Percentiles rank a stretch among this genome's conserved stretches.
phyloP scores from a whole-genome alignment of 331 rosid genomes.

The Prunus yedoensis region DNA sequence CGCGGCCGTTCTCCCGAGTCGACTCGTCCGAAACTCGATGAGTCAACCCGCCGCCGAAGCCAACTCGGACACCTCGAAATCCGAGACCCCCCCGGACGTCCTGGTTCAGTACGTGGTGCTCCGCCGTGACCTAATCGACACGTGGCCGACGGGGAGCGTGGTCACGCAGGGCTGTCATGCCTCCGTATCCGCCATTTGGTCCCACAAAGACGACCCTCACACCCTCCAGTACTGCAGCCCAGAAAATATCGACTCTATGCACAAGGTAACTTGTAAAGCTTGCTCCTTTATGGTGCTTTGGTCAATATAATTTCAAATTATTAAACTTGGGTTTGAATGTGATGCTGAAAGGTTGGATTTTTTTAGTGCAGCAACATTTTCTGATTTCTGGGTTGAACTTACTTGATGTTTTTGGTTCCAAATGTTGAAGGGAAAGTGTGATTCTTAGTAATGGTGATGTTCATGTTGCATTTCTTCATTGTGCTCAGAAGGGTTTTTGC shows the following conservation, averaged over 20 bases:
- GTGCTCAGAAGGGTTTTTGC: background rate
- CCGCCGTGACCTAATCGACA: constrained; percentile 87
- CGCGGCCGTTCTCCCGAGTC: constrained; percentile 30
- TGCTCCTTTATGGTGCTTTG: background rate
- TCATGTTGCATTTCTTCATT: background rate
- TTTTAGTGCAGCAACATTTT: background rate
- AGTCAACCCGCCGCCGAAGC: constrained; percentile 40
- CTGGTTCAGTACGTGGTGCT: constrained; percentile 85
- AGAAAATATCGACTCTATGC: constrained; percentile 69
- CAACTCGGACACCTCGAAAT: constrained; percentile 23
- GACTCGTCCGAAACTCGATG: constrained; percentile 50
- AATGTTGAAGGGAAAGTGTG: background rate
- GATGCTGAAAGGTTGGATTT: background rate
- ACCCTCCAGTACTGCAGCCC: constrained; percentile 66
- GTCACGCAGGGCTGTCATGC: constrained; percentile 94
- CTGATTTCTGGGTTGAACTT: background rate
- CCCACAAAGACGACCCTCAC: constrained; percentile 60
- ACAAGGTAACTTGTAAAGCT: constrained; percentile 40
- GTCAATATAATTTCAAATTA: background rate
- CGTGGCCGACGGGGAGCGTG: constrained; percentile 83
- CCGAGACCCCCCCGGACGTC: constrained; percentile 42
- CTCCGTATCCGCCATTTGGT: constrained; percentile 79
- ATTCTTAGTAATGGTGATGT: background rate
- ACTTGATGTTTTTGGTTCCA: background rate
- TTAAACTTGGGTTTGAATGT: background rate